Percentiles rank a stretch among this genome's conserved stretches.
Evolutionary conservation across 345 rosid genomes (phyloP).

Genomic region (Brassica rapa): DNA sequence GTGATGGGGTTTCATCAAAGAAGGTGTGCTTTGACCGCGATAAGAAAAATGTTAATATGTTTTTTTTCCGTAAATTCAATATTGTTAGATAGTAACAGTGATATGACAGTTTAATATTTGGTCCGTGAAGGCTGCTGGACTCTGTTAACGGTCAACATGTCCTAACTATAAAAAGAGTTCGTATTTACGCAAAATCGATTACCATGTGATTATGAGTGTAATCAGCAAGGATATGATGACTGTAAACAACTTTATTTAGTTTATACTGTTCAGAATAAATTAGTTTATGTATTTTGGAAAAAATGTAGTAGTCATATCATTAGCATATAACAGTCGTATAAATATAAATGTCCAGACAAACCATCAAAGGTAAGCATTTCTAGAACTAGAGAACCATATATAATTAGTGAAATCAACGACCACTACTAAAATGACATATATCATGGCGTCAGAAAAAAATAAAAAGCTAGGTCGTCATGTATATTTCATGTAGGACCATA

Average conservation of each 20-base stretch:
- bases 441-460: slow-evolving; percentile 8
- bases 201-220: slow-evolving; percentile 4
- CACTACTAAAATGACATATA: background rate
- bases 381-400: slow-evolving; percentile 24
- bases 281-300: background rate
- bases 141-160: slow-evolving; percentile 35
- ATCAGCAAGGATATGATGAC: background rate
- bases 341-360: slow-evolving; percentile 5
- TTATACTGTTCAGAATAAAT: background rate
- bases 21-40: slow-evolving; percentile 42
- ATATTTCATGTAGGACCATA: slow-evolving; percentile 23
- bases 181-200: background rate
- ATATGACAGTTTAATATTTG: slow-evolving; percentile 8
- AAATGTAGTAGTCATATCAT: background rate
- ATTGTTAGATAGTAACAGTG: background rate
- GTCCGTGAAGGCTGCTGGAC: slow-evolving; percentile 43
- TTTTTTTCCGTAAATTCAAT: background rate
- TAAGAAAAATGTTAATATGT: background rate
- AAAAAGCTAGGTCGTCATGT: slow-evolving; percentile 21
- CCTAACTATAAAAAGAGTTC: slow-evolving; percentile 10
- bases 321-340: background rate
- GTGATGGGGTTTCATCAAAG: slow-evolving; percentile 32
- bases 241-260: background rate
- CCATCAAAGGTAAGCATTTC: slow-evolving; percentile 4
- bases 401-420: slow-evolving; percentile 16